Base-by-base conservation (phyloP, 352 stramenopile species). In the Pythium plurisporium region DNA sequence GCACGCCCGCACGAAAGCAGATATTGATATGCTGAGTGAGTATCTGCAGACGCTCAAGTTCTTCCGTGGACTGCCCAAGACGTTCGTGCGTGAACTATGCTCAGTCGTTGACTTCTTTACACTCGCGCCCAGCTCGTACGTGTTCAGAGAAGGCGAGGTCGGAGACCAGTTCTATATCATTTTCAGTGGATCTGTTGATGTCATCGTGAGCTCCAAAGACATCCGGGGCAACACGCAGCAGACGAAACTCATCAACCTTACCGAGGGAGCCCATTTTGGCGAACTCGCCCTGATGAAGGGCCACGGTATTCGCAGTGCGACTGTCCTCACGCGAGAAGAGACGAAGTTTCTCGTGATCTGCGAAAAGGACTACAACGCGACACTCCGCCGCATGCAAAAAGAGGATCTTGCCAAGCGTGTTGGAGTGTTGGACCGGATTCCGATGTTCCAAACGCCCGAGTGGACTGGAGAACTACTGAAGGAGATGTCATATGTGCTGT, bases 131-230 rank as follows among this genome's bases (percentile, higher is more conserved):
- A 73, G 73, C 23, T 40, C 68, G 8, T 69, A 59, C 25, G 79
- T 91, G 15, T 91, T 91, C 40, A 62, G 63, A 8, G 81, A 91
- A 22, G 81, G 81, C 1, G 81, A 91, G 19, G 65, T 88, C 10
- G 81, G 81, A 12, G 79, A 89, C 42, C 55, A 77, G 15, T 91
- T 91, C 55, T 91, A 85, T 55, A 86, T 91, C 59, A 79, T 91
- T 22, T 83, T 89, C 45, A 83, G 66, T 4, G 81, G 81, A 15
- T 87, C 76, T 0, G 79, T 87, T 17, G 81, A 91, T 29, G 71
- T 91, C 19, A 81, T 86, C 37, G 80, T 88, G 19, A 75, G 66
- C 41, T 75, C 76, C 7, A 74, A 77, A 11, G 79, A 88, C 61
- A 40, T 72, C 1, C 74, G 70, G 11, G 76, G 76, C 14, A 70